Evolutionary conservation across 2,329 filamentous ascomycete genomes (phyloP).

Genomic region (Ceratocystis diversiconidia): DNA sequence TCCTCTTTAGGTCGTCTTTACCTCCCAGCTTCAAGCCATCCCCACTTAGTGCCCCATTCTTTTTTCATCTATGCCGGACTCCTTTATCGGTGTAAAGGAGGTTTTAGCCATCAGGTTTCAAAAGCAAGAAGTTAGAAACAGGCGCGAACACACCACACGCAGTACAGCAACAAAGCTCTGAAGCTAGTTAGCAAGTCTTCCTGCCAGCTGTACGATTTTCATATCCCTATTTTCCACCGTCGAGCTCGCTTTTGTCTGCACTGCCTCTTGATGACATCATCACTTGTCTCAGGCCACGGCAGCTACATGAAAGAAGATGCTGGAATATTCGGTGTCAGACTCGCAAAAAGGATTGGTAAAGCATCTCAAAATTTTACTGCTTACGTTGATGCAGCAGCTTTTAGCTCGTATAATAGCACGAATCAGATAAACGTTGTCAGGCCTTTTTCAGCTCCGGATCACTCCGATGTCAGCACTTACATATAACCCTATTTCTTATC

Average conservation of each 20-base stretch:
- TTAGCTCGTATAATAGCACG: too few species aligned
- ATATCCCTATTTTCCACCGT: background rate
- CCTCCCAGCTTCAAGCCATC: background rate
- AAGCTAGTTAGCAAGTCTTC: background rate
- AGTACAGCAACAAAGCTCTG: background rate
- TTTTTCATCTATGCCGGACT: background rate
- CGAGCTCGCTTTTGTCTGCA: background rate
- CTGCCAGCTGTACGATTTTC: too few species aligned
- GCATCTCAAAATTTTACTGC: background rate
- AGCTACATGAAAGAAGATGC: background rate
- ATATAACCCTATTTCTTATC: background rate
- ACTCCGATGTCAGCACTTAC: background rate
- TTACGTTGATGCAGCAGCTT: too few species aligned
- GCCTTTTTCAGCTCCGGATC: too few species aligned
- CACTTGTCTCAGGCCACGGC: background rate
- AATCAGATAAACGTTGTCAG: too few species aligned
- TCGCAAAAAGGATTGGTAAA: background rate
- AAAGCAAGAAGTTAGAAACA: background rate
- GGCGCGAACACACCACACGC: background rate
- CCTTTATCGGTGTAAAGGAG: constrained; percentile 6
- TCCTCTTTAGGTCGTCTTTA: background rate
- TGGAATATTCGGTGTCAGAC: background rate
- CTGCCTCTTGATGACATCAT: constrained; percentile 1
- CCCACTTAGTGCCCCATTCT: background rate
- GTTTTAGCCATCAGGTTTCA: background rate